Evolutionary conservation across 139 green algal genomes (phyloP).

Genomic region (Mychonastes homosphaera): DNA sequence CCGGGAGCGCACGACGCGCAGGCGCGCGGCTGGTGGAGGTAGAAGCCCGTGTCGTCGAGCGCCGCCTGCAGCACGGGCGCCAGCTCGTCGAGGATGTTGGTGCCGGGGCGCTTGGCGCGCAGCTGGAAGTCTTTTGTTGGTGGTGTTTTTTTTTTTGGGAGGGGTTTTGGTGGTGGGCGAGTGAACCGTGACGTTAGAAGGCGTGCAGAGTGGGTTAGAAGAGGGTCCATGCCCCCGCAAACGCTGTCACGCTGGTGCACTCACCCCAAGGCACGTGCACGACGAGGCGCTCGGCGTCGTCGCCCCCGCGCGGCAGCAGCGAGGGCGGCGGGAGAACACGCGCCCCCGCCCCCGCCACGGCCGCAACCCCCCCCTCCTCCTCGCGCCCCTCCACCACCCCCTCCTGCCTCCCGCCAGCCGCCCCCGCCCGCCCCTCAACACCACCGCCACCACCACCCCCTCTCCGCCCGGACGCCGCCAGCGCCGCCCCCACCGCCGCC

Average conservation of each 20-base stretch:
- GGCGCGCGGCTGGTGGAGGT: background rate
- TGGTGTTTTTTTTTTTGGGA: background rate
- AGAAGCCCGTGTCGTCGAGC: slow-evolving; percentile 32
- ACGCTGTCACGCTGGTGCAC: too few species aligned
- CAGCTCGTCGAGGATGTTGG: slow-evolving; percentile 55
- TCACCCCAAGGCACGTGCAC: slow-evolving; percentile 56
- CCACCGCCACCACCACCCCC: background rate
- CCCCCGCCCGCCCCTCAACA: background rate
- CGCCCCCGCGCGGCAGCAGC: slow-evolving; percentile 8
- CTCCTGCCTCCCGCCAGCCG: background rate
- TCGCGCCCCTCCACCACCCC: background rate
- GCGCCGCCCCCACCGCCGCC: slow-evolving; percentile 57
- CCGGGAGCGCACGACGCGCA: background rate
- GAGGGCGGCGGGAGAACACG: slow-evolving; percentile 9
- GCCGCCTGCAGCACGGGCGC: slow-evolving; percentile 23
- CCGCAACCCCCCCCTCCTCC: background rate
- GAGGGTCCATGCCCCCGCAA: too few species aligned
- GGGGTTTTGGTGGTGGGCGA: too few species aligned
- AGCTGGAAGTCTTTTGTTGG: slow-evolving; percentile 46
- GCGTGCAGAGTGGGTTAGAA: too few species aligned
- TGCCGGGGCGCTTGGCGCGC: slow-evolving; percentile 48
- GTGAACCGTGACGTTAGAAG: too few species aligned
- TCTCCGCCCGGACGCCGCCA: slow-evolving; percentile 9
- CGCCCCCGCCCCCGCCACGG: background rate
- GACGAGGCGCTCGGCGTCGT: slow-evolving; percentile 21